phyloP scores from a whole-genome alignment of 2,329 filamentous ascomycete genomes.

The Cyphellophora attinorum region DNA sequence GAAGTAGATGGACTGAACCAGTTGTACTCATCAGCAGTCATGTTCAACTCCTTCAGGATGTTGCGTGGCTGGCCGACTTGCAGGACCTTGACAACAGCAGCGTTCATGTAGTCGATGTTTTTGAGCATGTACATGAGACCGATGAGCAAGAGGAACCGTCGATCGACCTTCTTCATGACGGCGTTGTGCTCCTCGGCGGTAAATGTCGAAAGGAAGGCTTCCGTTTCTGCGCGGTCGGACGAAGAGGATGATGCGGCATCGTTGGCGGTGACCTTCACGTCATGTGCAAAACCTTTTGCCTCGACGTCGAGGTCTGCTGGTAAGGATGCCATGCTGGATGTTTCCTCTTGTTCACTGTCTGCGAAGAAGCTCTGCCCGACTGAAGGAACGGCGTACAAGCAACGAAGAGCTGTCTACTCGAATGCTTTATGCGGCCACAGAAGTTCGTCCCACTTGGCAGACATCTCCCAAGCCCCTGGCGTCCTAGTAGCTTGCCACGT shows the following conservation, averaged over 20 bases:
- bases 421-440: too few species aligned
- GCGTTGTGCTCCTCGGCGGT: slow-evolving; percentile 27
- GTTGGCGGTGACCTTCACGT: background rate
- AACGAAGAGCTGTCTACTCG: too few species aligned
- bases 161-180: slow-evolving; percentile 45
- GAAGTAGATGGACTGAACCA: slow-evolving; percentile 20
- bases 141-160: slow-evolving; percentile 55
- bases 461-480: too few species aligned
- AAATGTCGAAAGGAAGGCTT: slow-evolving; percentile 29
- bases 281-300: background rate
- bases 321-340: too few species aligned
- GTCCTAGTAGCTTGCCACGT: too few species aligned
- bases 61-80: slow-evolving; percentile 30
- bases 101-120: slow-evolving; percentile 32
- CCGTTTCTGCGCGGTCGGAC: slow-evolving; percentile 3
- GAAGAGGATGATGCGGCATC: slow-evolving; percentile 2
- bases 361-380: too few species aligned
- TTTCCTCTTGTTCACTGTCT: too few species aligned
- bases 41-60: slow-evolving; percentile 28
- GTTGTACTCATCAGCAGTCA: slow-evolving; percentile 33
- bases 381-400: too few species aligned
- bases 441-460: too few species aligned
- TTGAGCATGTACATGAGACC: slow-evolving; percentile 56
- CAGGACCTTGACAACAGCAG: slow-evolving; percentile 32
- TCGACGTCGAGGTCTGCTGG: too few species aligned